A percentile compares a stretch with the other conserved stretches of the same genome.
Evolutionary conservation across 2,329 filamentous ascomycete genomes (phyloP).

Genomic region (Lasiodiplodia hormozganensis): DNA sequence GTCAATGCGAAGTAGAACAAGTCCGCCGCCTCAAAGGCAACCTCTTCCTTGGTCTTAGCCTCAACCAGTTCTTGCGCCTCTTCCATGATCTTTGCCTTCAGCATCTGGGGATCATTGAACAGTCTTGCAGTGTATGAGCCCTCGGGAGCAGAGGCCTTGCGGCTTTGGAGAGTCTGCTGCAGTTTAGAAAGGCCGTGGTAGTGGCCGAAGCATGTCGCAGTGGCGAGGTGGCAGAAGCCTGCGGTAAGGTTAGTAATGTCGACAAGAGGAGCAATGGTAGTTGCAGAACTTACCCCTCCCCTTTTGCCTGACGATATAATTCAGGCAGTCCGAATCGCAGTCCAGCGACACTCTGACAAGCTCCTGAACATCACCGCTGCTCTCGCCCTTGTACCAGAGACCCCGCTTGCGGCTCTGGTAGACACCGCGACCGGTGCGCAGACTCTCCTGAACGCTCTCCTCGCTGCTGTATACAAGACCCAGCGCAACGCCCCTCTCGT

Average conservation of each 20-base stretch:
- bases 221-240: slow-evolving; percentile 92
- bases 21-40: slow-evolving; percentile 94
- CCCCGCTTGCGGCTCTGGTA: slow-evolving; percentile 97
- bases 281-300: slow-evolving; percentile 64
- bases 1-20: slow-evolving; percentile 95
- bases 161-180: slow-evolving; percentile 82
- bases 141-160: slow-evolving; percentile 81
- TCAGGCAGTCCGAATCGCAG: slow-evolving; percentile 91
- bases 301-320: slow-evolving; percentile 88
- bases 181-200: slow-evolving; percentile 81
- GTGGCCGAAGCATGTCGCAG: slow-evolving; percentile 89
- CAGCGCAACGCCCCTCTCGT: slow-evolving; percentile 82
- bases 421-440: slow-evolving; percentile 82
- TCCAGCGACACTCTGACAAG: slow-evolving; percentile 84
- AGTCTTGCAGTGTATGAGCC: slow-evolving; percentile 94
- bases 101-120: slow-evolving; percentile 88
- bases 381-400: slow-evolving; percentile 95
- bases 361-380: slow-evolving; percentile 92
- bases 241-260: neutral
- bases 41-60: slow-evolving; percentile 79
- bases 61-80: slow-evolving; percentile 95
- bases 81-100: slow-evolving; percentile 97
- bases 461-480: slow-evolving; percentile 94
- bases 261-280: neutral
- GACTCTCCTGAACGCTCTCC: slow-evolving; percentile 85